phyloP scores from a whole-genome alignment of 176 grass and related monocot species.

The Avena insularis region DNA sequence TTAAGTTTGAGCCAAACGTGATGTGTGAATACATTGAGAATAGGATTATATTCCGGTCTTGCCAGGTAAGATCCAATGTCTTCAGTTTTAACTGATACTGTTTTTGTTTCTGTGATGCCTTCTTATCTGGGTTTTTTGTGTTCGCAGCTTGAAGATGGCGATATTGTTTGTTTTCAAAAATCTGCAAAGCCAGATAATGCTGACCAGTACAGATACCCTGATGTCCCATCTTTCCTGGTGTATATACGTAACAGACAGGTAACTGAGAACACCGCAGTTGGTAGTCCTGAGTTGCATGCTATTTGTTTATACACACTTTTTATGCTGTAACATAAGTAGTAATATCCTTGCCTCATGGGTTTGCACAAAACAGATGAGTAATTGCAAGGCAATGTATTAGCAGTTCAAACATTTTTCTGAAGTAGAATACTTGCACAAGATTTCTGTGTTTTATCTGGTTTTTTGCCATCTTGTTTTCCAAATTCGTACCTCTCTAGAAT shows the following conservation, averaged over 20 bases:
- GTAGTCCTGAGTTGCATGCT: conserved; percentile 5
- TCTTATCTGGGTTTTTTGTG: conserved; percentile 47
- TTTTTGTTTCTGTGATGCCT: conserved; percentile 26
- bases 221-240: conserved; percentile 87
- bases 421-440: neutral
- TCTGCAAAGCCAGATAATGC: conserved; percentile 57
- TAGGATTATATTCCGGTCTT: conserved; percentile 72
- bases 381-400: neutral
- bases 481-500: conserved; percentile 25
- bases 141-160: conserved; percentile 95
- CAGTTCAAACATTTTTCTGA: conserved; percentile 8
- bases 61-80: conserved; percentile 63
- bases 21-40: conserved; percentile 99
- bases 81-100: conserved; percentile 21
- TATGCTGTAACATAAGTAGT: neutral
- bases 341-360: conserved; percentile 5
- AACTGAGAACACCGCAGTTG: neutral
- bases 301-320: neutral
- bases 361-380: conserved; percentile 1
- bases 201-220: conserved; percentile 78
- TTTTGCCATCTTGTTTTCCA: conserved; percentile 13
- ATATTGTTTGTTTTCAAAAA: conserved; percentile 95
- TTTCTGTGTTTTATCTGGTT: conserved; percentile 31
- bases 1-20: conserved; percentile 96
- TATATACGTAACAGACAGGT: conserved; percentile 98